Percentiles rank a stretch among this genome's conserved stretches.
Evolutionary conservation across 371 early-diverging fungal genomes (phyloP).

Genomic region (Apophysomyces ossiformis): DNA sequence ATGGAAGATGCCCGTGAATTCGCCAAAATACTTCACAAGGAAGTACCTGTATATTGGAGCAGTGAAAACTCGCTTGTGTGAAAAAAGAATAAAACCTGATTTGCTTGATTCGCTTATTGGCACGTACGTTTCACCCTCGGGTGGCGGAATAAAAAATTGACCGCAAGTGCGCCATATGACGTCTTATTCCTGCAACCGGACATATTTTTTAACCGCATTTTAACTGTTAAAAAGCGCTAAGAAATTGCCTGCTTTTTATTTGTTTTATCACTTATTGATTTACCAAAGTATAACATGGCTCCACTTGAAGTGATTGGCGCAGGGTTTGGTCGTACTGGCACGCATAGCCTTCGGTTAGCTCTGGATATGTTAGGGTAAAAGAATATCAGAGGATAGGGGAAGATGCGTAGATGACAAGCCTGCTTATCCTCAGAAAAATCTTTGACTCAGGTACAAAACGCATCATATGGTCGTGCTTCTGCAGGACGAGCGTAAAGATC

Average conservation of each 20-base stretch:
- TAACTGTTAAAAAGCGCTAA: not conserved
- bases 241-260: not conserved
- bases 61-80: conserved; percentile 19
- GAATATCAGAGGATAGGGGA: not conserved
- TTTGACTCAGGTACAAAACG: conserved; percentile 17
- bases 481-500: conserved; percentile 1
- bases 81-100: not conserved
- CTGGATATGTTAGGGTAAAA: conserved; percentile 39
- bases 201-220: not conserved
- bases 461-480: conserved; percentile 22
- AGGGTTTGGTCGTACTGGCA: conserved; percentile 43
- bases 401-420: not conserved
- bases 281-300: conserved; percentile 17
- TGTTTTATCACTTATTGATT: not conserved
- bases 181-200: not conserved
- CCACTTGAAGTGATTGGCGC: conserved; percentile 43
- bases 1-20: conserved; percentile 34
- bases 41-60: conserved; percentile 39
- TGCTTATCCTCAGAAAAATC: not conserved
- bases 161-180: not conserved
- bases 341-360: conserved; percentile 35
- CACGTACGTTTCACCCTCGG: not conserved
- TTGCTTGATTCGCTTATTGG: too few relatives aligned
- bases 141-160: not conserved
- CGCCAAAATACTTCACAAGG: conserved; percentile 22